Evolutionary conservation across 2,329 filamentous ascomycete species (phyloP), one percentile per base, ranked within the genome.

Genomic region (Alternaria triticina): DNA sequence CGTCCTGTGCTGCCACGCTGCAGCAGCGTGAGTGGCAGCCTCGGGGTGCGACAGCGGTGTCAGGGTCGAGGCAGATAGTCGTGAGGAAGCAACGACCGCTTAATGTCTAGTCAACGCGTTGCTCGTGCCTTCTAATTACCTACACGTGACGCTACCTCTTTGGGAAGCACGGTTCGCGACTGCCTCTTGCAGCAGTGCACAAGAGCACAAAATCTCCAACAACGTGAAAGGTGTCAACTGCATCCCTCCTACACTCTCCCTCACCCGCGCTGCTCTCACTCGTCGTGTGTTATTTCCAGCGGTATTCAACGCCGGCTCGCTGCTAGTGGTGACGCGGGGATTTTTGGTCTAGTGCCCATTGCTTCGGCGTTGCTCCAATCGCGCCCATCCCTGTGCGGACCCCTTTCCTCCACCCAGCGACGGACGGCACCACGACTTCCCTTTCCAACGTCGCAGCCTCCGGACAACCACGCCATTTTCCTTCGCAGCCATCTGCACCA

Each of bases 381-480:
- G 61, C 61, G 57, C 77, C 74, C 63, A 64, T 64, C 57, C 61
- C 58, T 78, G 76, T 67, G 66, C 72, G 70, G 77, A 76, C 75
- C 77, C 77, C 75, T 79, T 79, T 78, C 74, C 75, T 73, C 71
- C 70, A 69, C 62, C 70, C 63, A 74, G 63, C 62, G 62, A 67
- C 69, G 61, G 70, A 73, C 69, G 70, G 65, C 73, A 76, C 75
- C 74, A 74, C 75, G 71, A 73, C 71, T 78, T 75, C 75, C 73
- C 74, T 70, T 68, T 64, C 58, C 71, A 73, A 73, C 73, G 66
- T 73, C 68, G 74, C 74, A 73, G 68, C 69, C 71, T 74, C 72
- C 68, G 64, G 55, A 65, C 64, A 70, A 69, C 70, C 70, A 70
- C 73, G 67, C 70, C 69, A 69, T 74, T 66, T 66, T 66, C 71